These are phyloP conservation scores for Didymella glomerata DNA, from an alignment of 2,329 filamentous ascomycete species.

Conservation along the genomic window DNA sequence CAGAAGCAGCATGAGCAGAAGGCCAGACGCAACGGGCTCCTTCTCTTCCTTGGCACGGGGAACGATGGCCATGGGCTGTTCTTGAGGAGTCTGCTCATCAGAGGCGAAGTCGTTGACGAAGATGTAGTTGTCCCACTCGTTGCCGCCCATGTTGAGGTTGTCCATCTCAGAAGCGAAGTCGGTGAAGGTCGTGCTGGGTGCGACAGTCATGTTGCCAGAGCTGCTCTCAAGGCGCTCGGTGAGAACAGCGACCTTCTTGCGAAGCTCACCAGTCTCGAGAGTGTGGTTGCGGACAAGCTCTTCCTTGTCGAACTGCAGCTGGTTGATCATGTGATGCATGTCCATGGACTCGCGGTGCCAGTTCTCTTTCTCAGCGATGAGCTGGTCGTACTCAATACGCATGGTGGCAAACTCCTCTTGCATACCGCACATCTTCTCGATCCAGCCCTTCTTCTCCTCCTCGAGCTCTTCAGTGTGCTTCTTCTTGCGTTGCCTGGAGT, in stretches of 20 bases:
- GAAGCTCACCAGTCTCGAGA: constrained; percentile 86
- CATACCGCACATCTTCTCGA: constrained; percentile 75
- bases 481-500: constrained; percentile 97
- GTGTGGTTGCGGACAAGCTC: constrained; percentile 89
- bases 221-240: constrained; percentile 72
- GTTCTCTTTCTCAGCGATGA: constrained; percentile 66
- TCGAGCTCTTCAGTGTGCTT: constrained; percentile 96
- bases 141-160: constrained; percentile 78
- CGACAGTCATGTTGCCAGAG: constrained; percentile 55
- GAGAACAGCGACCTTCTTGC: constrained; percentile 89
- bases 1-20: constrained; percentile 94
- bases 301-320: constrained; percentile 84
- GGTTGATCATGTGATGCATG: constrained; percentile 77
- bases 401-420: constrained; percentile 79
- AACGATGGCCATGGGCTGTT: constrained; percentile 53
- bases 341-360: constrained; percentile 77
- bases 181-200: constrained; percentile 69
- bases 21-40: constrained; percentile 75
- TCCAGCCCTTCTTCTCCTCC: constrained; percentile 94
- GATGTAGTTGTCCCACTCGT: constrained; percentile 81
- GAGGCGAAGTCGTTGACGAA: constrained; percentile 77
- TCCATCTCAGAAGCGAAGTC: constrained; percentile 84
- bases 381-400: constrained; percentile 65
- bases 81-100: constrained; percentile 56
- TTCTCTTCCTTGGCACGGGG: constrained; percentile 58